phyloP scores from a whole-genome alignment of 805 yeast genomes.

The Candida golubevii region DNA sequence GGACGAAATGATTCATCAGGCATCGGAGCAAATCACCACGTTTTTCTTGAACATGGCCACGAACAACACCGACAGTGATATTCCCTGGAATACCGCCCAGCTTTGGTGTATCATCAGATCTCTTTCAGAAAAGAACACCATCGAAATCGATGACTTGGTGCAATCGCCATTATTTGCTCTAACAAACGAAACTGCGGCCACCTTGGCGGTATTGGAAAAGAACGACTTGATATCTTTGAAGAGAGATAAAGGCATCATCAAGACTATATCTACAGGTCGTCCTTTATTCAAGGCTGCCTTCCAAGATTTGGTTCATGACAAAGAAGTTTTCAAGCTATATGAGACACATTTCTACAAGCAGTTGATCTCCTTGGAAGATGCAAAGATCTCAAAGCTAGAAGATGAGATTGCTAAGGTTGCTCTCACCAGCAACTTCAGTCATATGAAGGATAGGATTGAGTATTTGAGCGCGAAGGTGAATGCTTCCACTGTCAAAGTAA shows the following conservation, averaged over 20 bases:
- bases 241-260: constrained; percentile 73
- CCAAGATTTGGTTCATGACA: constrained; percentile 54
- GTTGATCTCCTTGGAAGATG: constrained; percentile 55
- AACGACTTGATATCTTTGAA: constrained; percentile 67
- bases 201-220: constrained; percentile 70
- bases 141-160: constrained; percentile 50
- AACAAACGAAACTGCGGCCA: constrained; percentile 39
- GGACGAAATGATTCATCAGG: constrained; percentile 73
- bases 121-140: constrained; percentile 46
- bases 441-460: constrained; percentile 56
- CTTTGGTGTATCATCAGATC: constrained; percentile 79
- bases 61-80: constrained; percentile 25
- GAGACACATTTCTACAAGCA: constrained; percentile 58
- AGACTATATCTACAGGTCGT: constrained; percentile 68
- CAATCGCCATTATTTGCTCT: constrained; percentile 58
- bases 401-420: constrained; percentile 63
- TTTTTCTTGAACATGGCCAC: constrained; percentile 45
- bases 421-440: constrained; percentile 46
- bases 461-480: constrained; percentile 68
- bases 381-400: constrained; percentile 61
- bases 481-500: constrained; percentile 45
- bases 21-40: constrained; percentile 84
- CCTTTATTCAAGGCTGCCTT: constrained; percentile 85
- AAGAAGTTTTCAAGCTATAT: constrained; percentile 50
- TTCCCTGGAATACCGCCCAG: constrained; percentile 68